Base-by-base conservation (phyloP, 768 basidiomycete species). In the Russula abietina region DNA sequence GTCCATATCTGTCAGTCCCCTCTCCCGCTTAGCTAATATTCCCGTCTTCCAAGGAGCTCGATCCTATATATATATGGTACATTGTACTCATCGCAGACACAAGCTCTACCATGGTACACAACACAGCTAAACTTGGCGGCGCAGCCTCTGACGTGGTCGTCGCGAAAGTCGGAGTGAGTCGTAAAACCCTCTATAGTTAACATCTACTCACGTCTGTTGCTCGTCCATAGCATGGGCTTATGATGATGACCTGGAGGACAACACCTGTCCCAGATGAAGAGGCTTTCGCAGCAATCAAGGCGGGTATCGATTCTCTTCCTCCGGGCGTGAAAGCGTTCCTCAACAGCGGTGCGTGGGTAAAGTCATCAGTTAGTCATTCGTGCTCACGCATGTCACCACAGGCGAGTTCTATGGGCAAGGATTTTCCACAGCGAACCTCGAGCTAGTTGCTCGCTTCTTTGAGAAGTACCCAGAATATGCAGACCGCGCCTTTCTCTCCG, bases 211-310 rank as follows among this genome's bases (percentile, higher is more conserved):
- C 16, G 11, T 28, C 38, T 32, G 53, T 51, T 11, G 28, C 19
- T n/a, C 11, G 7, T 36, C 28, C 48, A 75, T 73, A 78, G 81
- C 68, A 67, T 38, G 83, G 84, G 0, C 73, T 85, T 54, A 82
- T 84, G 82, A 73, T 78, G 69, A 80, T 85, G 77, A 86, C 82
- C 74, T 81, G 77, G 84, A 78, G 67, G 19, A 73, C 78, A n/a
- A 71, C 68, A 19, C 75, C 77, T 11, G 72, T 79, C 41, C 73
- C 82, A 1, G 85, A 88, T 61, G 84, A 84, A 61, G 77, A 82
- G 43, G 81, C 81, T 17, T 87, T 89, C 64, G 81, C 79, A 39
- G 76, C 83, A 6, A 85, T 89, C 74, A 83, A 81, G 69, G 78
- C 78, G 10, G 78, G 78, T 3, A 67, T 82, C 55, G 74, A 78